Base-by-base conservation (phyloP, 768 basidiomycete genomes). In the Russula lepida region DNA sequence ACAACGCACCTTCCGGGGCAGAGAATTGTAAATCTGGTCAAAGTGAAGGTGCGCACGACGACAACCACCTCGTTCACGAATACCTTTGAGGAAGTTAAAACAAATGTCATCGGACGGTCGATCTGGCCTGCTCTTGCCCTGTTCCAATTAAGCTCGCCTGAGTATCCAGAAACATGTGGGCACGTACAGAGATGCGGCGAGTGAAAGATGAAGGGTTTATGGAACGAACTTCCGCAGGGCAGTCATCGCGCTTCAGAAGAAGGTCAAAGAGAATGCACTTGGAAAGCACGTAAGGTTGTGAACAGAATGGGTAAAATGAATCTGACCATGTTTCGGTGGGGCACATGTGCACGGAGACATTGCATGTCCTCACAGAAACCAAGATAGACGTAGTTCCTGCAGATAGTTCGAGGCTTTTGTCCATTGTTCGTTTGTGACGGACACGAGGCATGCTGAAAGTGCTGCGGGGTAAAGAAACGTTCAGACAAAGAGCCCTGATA, bases 261-360 rank as follows among this genome's bases (percentile, higher is more conserved):
- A 53, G 21, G 1, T 2, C 5, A 8, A 62, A 8, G 12, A 62
- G 28, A 15, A 41, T 35, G 44, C 6, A 0, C 61, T 62, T 41
- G 44, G 17, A 59, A 8, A 28, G 33, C 17, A 17, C 17, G 6
- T 53, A 0, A 59, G 51, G n/a, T 27, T 3, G n/a, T 30, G 30
- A 11, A n/a, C 1, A 27, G 44, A 13, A 27, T 25, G 12, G 15
- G 2, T 8, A 41, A 17, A 28, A 15, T 0, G 15, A 23, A 41
- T 32, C 46, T 13, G 21, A 63, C 62, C 62, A 63, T 63, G 8
- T 48, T 21, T 3, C 7, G 1, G 30, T 32, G 1, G 19, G 46
- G 25, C 6, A 58, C 52, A 58, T 63, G 62, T 6, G 41, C 51
- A 17, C 51, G 56, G 2, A 23, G 23, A 15, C 62, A 63, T 9